phyloP scores from a whole-genome alignment of 2,329 filamentous ascomycete species.

The Sordariomycetes sp. region DNA sequence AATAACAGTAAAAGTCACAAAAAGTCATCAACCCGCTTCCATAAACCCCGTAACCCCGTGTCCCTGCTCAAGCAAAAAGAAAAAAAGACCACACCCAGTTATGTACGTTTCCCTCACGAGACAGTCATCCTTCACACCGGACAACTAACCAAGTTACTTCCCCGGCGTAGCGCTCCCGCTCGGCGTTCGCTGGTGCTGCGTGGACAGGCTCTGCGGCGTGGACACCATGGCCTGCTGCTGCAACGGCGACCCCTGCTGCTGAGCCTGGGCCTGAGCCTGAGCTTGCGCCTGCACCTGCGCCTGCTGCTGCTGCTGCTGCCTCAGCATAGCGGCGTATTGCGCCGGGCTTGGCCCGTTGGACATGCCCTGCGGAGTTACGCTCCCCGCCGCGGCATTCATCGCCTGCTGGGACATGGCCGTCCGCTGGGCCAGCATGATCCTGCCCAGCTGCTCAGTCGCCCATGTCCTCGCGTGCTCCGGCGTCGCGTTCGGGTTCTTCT shows the following conservation, averaged over 20 bases:
- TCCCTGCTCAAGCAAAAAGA: neutral
- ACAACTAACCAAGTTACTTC: conserved; percentile 8
- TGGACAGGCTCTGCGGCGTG: neutral
- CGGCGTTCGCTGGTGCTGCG: conserved; percentile 16
- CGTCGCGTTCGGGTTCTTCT: conserved; percentile 35
- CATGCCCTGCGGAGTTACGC: conserved; percentile 30
- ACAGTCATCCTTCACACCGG: neutral
- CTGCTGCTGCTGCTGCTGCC: conserved; percentile 35
- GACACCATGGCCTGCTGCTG: conserved; percentile 4
- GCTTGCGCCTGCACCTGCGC: conserved; percentile 3
- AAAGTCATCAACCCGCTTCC: neutral
- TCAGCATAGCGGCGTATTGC: conserved; percentile 44
- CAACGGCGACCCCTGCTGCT: conserved; percentile 7
- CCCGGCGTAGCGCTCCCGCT: conserved; percentile 25
- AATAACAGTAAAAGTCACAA: neutral
- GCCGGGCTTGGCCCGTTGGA: conserved; percentile 40
- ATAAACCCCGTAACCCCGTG: neutral
- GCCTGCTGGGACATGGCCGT: conserved; percentile 29
- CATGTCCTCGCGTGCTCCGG: conserved; percentile 35
- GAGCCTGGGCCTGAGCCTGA: conserved; percentile 8
- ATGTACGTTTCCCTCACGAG: neutral
- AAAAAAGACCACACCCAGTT: neutral
- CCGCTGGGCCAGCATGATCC: conserved; percentile 32
- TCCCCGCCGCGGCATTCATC: conserved; percentile 42
- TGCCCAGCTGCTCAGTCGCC: conserved; percentile 34